These are phyloP conservation scores for Dioscorea alata DNA, from an alignment of 106 monocot genomes.

Conservation along the genomic window DNA sequence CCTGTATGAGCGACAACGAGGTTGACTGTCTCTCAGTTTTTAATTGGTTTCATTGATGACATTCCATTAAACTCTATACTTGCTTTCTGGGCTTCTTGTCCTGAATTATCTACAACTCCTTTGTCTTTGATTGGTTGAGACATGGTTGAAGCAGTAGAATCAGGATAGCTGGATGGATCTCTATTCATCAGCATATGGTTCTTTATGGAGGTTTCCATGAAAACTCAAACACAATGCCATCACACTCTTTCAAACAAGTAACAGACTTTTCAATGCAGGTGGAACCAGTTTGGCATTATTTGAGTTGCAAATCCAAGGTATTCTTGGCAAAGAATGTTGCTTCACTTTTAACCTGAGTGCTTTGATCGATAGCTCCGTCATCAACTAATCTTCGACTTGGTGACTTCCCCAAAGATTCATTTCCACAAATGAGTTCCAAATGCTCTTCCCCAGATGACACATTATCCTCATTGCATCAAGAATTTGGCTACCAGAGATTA, in stretches of 20 bases:
- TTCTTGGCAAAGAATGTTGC: not conserved
- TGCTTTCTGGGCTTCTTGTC: not conserved
- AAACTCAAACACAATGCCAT: slow-evolving; percentile 8
- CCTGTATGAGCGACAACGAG: slow-evolving; percentile 31
- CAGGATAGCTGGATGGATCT: slow-evolving; percentile 30
- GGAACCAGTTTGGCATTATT: slow-evolving; percentile 13
- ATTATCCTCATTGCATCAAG: not conserved
- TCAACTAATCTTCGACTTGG: slow-evolving; percentile 1
- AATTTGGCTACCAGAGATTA: slow-evolving; percentile 1
- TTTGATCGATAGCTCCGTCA: slow-evolving; percentile 4
- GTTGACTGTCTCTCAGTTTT: slow-evolving; percentile 4
- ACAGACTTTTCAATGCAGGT: slow-evolving; percentile 16
- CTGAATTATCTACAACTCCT: not conserved
- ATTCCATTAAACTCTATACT: not conserved
- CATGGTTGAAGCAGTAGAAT: slow-evolving; percentile 41
- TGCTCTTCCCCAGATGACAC: too few relatives aligned
- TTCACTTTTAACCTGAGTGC: slow-evolving; percentile 7
- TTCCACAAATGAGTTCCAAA: not conserved
- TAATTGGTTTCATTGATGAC: slow-evolving; percentile 1
- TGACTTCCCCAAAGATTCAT: slow-evolving; percentile 10
- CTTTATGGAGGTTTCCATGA: slow-evolving; percentile 23
- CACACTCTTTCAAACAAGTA: slow-evolving; percentile 33
- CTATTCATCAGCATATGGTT: slow-evolving; percentile 3
- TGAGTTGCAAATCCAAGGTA: not conserved
- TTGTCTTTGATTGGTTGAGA: slow-evolving; percentile 20